phyloP scores from a whole-genome alignment of 2,329 filamentous ascomycete genomes.

The Dothideomycetes sp. region DNA sequence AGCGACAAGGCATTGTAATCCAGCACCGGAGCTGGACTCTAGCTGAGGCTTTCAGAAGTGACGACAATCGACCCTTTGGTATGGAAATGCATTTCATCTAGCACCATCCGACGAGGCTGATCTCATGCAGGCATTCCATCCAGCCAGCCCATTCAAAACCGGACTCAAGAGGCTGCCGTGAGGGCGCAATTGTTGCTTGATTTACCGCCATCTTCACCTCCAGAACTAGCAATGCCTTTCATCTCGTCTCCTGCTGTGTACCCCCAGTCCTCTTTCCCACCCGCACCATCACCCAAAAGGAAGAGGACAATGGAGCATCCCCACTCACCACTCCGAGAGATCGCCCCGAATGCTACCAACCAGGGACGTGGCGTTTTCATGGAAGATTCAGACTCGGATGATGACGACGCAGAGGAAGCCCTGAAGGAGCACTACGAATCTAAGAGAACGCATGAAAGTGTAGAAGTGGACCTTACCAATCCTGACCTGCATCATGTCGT shows the following conservation, averaged over 20 bases:
- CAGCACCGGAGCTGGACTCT: slow-evolving; percentile 39
- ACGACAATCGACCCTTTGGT: slow-evolving; percentile 25
- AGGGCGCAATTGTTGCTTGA: too few relatives aligned
- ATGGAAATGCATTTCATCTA: not conserved
- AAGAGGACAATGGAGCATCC: slow-evolving; percentile 20
- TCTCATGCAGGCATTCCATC: slow-evolving; percentile 1
- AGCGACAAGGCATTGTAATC: slow-evolving; percentile 35
- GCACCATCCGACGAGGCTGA: not conserved
- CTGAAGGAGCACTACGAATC: not conserved
- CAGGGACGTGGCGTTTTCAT: slow-evolving; percentile 22
- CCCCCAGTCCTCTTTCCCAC: too few relatives aligned
- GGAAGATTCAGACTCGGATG: slow-evolving; percentile 22
- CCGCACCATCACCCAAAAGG: slow-evolving; percentile 22
- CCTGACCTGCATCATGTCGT: too few relatives aligned
- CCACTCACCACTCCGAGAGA: slow-evolving; percentile 16
- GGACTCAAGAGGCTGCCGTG: slow-evolving; percentile 12
- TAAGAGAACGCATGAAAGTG: not conserved
- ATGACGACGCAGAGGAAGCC: slow-evolving; percentile 22
- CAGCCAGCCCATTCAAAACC: not conserved
- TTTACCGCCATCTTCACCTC: slow-evolving; percentile 33
- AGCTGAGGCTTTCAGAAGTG: slow-evolving; percentile 38
- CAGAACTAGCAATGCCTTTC: slow-evolving; percentile 47
- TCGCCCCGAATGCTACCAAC: slow-evolving; percentile 25
- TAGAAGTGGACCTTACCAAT: too few relatives aligned
- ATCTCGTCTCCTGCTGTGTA: slow-evolving; percentile 47